Conservation (phyloP, 495 filamentous ascomycete species). For the Aspergillus hancockii region DNA sequence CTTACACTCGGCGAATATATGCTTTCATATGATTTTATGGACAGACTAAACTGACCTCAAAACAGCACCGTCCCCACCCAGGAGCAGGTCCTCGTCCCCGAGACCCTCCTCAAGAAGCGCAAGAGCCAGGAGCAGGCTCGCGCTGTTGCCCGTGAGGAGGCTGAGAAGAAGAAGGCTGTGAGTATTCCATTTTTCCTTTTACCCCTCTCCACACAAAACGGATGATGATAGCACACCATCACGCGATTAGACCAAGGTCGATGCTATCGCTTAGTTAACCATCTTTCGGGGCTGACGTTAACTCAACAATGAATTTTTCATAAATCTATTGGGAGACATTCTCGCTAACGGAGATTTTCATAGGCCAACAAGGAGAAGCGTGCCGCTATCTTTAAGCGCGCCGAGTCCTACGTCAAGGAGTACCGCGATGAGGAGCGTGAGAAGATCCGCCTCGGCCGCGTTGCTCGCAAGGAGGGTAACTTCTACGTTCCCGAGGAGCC, state of each 20-base stretch:
- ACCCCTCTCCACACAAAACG: slow-evolving; percentile 20
- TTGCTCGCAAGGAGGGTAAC: slow-evolving; percentile 87
- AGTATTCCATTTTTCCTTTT: slow-evolving; percentile 42
- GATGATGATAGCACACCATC: slow-evolving; percentile 77
- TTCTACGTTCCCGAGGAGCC: slow-evolving; percentile 93
- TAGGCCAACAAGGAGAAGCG: slow-evolving; percentile 98
- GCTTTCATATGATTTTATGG: slow-evolving; percentile 58
- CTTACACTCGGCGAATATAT: slow-evolving; percentile 79
- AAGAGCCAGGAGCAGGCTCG: slow-evolving; percentile 99
- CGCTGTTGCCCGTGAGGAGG: slow-evolving; percentile 77
- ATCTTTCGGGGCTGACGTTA: slow-evolving; percentile 99
- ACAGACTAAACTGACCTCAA: slow-evolving; percentile 72
- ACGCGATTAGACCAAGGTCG: slow-evolving; percentile 90
- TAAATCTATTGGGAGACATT: slow-evolving; percentile 18
- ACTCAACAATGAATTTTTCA: slow-evolving; percentile 23
- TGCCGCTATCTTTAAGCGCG: slow-evolving; percentile 97
- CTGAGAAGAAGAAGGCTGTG: slow-evolving; percentile 87
- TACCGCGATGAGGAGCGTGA: slow-evolving; percentile 98
- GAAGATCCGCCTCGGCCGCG: slow-evolving; percentile 88
- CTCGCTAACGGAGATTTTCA: slow-evolving; percentile 43
- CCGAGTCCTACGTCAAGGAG: slow-evolving; percentile 98
- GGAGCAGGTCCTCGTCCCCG: slow-evolving; percentile 92
- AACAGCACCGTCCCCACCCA: slow-evolving; percentile 81
- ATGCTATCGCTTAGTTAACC: slow-evolving; percentile 98
- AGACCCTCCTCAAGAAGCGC: slow-evolving; percentile 99